Conservation (phyloP, 2,329 filamentous ascomycete genomes). For the Venturia nashicola region DNA sequence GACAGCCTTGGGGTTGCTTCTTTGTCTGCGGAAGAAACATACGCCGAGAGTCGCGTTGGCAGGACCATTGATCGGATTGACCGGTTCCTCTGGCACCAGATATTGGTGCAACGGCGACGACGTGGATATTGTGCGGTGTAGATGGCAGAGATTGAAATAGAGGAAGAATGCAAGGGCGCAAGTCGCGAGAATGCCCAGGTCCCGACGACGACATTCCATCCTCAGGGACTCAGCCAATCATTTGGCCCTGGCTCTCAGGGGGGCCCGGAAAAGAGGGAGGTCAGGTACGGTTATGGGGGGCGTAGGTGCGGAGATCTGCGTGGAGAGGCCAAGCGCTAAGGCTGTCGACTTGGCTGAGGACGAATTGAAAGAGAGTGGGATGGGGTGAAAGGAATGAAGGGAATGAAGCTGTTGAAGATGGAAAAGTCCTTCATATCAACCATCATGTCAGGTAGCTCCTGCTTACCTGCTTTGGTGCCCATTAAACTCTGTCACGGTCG, state of each 20-base stretch:
- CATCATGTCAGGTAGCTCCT: not conserved
- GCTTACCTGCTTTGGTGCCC: not conserved
- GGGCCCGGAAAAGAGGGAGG: not conserved
- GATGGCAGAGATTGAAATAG: slow-evolving; percentile 5
- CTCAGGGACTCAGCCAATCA: not conserved
- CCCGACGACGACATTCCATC: slow-evolving; percentile 2
- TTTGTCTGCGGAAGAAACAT: not conserved
- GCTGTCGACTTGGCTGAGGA: slow-evolving; percentile 22
- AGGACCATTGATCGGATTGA: slow-evolving; percentile 5
- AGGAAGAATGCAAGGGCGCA: slow-evolving; percentile 8
- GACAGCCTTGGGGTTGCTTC: not conserved
- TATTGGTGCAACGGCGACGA: not conserved
- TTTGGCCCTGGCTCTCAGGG: not conserved
- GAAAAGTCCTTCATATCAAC: not conserved
- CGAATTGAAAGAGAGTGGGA: not conserved
- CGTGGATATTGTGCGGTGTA: not conserved
- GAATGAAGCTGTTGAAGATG: not conserved
- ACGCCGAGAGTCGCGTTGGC: slow-evolving; percentile 16
- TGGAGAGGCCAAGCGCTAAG: not conserved
- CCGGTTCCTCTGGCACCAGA: not conserved
- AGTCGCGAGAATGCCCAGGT: slow-evolving; percentile 7
- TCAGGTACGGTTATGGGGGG: not conserved
- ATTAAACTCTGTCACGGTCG: not conserved
- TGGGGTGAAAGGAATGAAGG: not conserved
- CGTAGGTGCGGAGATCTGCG: not conserved